Conservation (phyloP, 768 basidiomycete genomes). For the Boletus reticulatus region DNA sequence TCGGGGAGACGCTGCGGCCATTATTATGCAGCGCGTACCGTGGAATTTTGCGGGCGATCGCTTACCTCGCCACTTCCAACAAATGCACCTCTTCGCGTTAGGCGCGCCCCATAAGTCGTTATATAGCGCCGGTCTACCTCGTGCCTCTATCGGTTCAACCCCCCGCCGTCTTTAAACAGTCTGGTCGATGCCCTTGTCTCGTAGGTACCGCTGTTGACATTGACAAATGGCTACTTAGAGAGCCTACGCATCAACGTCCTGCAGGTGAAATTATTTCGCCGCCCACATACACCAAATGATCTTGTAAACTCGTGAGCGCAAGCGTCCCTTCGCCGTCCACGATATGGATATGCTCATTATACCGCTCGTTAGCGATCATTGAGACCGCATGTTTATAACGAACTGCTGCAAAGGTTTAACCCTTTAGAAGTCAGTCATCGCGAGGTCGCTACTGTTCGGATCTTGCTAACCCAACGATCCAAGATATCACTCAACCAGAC, state of each 20-base stretch:
- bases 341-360: conserved; percentile 1
- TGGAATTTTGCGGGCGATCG: conserved; percentile 21
- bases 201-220: conserved; percentile 37
- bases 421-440: too few relatives aligned
- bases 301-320: conserved; percentile 54
- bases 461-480: too few relatives aligned
- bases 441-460: too few relatives aligned
- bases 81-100: conserved; percentile 4
- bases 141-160: conserved; percentile 5
- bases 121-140: conserved; percentile 14
- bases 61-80: conserved; percentile 21
- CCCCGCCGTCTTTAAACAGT: conserved; percentile 13
- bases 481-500: too few relatives aligned
- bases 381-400: conserved; percentile 66
- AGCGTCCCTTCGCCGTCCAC: background rate
- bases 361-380: conserved; percentile 52
- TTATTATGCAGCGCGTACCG: conserved; percentile 15
- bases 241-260: conserved; percentile 41
- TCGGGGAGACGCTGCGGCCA: conserved; percentile 16
- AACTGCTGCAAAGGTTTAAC: conserved; percentile 50
- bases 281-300: conserved; percentile 45
- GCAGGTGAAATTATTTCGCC: conserved; percentile 57
- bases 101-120: conserved; percentile 2
- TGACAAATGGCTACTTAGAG: conserved; percentile 42
- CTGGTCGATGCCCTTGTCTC: conserved; percentile 22